Evolutionary conservation across 2,329 filamentous ascomycete genomes (phyloP), one percentile per base, ranked within the genome.

Genomic region (Fusarium chaquense): DNA sequence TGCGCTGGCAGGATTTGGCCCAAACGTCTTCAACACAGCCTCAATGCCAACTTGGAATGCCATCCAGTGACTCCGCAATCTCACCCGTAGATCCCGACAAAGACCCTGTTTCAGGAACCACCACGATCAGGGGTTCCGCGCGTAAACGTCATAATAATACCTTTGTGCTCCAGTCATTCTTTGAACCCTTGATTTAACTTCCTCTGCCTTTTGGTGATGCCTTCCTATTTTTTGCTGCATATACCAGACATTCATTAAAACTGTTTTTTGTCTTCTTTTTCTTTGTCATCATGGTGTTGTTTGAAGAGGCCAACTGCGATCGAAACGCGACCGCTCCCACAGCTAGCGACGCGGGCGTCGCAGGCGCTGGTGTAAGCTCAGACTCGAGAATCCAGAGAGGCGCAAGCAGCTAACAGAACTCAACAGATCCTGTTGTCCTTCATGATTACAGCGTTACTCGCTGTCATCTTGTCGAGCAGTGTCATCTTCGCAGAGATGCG

Each of bases 371-470:
- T 43, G 83, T 79, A 55, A 76, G 69, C 15, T 78, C 81, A 72
- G 84, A 86, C 62, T 82, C 81, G 13, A 41, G 12, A 20, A n/a
- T 12, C 7, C 8, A 40, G 45, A 26, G 45, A 61, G 12, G 24
- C 33, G 33, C 20, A 35, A 20, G 30, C n/a, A 45, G 28, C 74
- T 58, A 62, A 70, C 28, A 50, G 51, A n/a, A 52, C 24, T 24
- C 12, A 3, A 54, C 18, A 76, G 74, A 74, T 76, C 64, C 81
- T 91, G 33, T 83, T 91, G 67, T 90, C 89, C 47, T 91, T 90
- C 79, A 88, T 90, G 75, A 84, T 90, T 65, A 90, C 89, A 8
- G 89, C 89, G 55, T 80, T 79, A 57, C 75, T 90, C 54, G 84
- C 89, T 32, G 81, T 91, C 58, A 61, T 84, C 57, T 80, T 91